These are phyloP conservation scores for Lupinus albus DNA, from an alignment of 306 rosid genomes.

Conservation along the genomic window DNA sequence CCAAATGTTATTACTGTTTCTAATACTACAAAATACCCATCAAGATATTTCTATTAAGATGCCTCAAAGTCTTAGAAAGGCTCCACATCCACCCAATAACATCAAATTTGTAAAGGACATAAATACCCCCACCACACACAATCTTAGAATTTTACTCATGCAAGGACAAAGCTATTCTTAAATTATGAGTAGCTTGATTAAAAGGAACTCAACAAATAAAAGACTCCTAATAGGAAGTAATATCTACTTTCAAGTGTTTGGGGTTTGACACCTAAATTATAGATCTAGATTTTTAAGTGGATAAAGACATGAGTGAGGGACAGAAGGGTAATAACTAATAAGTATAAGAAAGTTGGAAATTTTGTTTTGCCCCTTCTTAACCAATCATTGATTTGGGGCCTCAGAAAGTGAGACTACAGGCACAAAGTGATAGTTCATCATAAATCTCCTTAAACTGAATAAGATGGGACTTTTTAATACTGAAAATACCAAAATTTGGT, in stretches of 20 bases:
- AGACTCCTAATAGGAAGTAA: not conserved
- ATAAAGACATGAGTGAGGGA: not conserved
- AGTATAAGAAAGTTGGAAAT: not conserved
- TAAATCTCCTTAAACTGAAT: not conserved
- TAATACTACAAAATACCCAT: slow-evolving; percentile 2
- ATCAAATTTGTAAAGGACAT: slow-evolving; percentile 3
- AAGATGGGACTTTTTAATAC: not conserved
- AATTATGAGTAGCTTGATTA: not conserved
- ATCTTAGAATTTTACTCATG: not conserved
- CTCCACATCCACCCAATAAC: not conserved
- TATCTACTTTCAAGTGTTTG: not conserved
- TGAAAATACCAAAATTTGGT: not conserved
- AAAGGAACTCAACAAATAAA: not conserved
- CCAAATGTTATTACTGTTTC: not conserved
- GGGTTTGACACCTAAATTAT: not conserved
- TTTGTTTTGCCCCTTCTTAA: not conserved
- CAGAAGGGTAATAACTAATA: not conserved
- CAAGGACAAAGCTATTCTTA: not conserved
- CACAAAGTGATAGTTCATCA: not conserved
- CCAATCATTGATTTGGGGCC: not conserved
- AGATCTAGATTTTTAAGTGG: not conserved
- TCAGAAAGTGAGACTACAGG: not conserved
- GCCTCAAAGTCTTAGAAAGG: slow-evolving; percentile 1
- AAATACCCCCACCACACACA: not conserved
- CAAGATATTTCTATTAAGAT: slow-evolving; percentile 16